These are phyloP conservation scores for Aureobasidium namibiae DNA, from an alignment of 2,329 filamentous ascomycete genomes.

Conservation along the genomic window DNA sequence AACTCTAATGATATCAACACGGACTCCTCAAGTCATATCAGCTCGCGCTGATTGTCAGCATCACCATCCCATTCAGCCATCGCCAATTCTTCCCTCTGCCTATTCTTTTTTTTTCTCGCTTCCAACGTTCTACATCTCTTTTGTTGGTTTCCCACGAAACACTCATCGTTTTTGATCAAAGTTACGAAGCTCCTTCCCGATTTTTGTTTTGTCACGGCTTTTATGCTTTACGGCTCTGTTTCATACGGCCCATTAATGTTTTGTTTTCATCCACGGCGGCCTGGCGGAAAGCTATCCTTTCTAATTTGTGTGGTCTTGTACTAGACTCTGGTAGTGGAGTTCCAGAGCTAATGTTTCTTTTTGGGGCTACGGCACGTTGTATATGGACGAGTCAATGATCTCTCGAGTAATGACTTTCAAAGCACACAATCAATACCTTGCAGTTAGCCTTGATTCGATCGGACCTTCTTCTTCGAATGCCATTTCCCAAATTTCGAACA, in stretches of 20 bases:
- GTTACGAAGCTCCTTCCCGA: background rate
- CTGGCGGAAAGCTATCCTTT: background rate
- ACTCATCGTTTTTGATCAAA: background rate
- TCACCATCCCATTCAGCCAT: no score
- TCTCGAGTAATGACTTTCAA: background rate
- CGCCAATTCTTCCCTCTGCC: background rate
- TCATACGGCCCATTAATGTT: background rate
- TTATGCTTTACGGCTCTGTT: no score
- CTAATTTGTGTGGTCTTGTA: background rate
- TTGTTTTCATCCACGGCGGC: background rate
- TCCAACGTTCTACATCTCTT: background rate
- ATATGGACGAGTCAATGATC: background rate
- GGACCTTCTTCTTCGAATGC: no score
- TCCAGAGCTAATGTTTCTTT: background rate
- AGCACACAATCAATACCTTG: no score
- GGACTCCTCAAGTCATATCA: background rate
- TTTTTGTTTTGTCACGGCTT: background rate
- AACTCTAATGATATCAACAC: background rate
- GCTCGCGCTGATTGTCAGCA: background rate
- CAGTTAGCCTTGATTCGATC: no score
- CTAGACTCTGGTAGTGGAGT: no score
- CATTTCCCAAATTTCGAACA: no score
- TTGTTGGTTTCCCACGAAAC: constrained; percentile 7
- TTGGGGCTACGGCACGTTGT: background rate
- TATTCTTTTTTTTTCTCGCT: background rate